phyloP scores from a whole-genome alignment of 225 moss, liverwort and hornwort genomes.

The Marchantia polymorpha region DNA sequence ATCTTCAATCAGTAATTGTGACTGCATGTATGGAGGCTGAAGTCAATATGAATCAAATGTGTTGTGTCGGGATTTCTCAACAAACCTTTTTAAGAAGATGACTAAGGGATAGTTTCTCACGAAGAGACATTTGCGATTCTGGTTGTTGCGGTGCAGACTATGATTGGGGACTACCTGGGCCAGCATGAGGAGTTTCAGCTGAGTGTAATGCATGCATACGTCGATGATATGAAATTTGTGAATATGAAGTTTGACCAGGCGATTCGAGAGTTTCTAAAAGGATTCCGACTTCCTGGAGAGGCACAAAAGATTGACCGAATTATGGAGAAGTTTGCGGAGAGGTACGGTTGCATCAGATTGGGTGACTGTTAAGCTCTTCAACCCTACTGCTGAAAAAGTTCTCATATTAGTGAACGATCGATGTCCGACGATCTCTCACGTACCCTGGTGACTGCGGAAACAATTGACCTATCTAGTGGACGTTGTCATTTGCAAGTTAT shows the following conservation, averaged over 20 bases:
- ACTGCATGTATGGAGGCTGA: too few species aligned
- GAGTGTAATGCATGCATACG: constrained; percentile 96
- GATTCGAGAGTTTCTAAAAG: constrained; percentile 84
- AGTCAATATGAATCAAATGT: background rate
- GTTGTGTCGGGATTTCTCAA: background rate
- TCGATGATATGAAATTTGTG: constrained; percentile 75
- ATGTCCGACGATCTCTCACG: too few species aligned
- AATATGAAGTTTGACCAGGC: constrained; percentile 89
- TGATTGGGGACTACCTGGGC: constrained; percentile 96
- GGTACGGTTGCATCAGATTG: constrained; percentile 36
- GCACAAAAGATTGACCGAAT: constrained; percentile 99
- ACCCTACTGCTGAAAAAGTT: too few species aligned
- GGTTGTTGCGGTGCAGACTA: constrained; percentile 54
- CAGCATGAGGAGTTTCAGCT: constrained; percentile 90
- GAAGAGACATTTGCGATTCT: background rate
- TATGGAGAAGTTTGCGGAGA: constrained; percentile 99
- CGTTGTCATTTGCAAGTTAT: too few species aligned
- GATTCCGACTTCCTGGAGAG: constrained; percentile 97
- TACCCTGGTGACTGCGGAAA: too few species aligned
- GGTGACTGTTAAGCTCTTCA: too few species aligned
- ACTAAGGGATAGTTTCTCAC: background rate
- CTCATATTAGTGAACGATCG: too few species aligned
- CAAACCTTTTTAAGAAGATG: too few species aligned
- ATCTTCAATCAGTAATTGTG: too few species aligned
- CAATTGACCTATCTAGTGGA: too few species aligned